Conservation (phyloP, 148 eudicot species). For the Rhododendron ovatum region DNA sequence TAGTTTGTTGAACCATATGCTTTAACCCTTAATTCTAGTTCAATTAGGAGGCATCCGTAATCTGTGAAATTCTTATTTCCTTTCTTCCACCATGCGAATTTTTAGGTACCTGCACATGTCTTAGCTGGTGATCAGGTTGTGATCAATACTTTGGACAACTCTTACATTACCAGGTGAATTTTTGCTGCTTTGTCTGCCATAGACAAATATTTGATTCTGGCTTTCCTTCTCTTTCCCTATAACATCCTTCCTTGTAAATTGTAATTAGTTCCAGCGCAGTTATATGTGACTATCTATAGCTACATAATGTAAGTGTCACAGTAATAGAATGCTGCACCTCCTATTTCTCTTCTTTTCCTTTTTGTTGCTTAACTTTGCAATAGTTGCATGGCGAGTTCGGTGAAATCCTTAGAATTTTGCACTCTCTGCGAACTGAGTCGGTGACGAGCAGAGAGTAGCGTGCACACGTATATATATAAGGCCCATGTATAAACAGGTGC, state of each 20-base stretch:
- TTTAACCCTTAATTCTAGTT: neutral
- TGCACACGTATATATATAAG: neutral
- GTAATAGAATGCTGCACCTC: neutral
- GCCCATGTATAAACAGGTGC: neutral
- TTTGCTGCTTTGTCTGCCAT: neutral
- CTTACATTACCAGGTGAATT: slow-evolving; percentile 66
- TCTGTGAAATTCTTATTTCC: neutral
- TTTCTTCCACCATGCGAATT: neutral
- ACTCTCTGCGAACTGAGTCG: neutral
- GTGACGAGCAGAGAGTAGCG: neutral
- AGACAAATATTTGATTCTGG: neutral
- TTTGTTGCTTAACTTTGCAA: neutral
- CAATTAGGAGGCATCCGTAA: neutral
- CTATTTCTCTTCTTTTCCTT: neutral
- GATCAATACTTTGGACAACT: slow-evolving; percentile 59
- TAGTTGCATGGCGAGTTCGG: neutral
- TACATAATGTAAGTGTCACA: neutral
- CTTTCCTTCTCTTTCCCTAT: neutral
- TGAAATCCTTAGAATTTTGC: neutral
- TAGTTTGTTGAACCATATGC: neutral
- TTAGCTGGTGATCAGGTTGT: slow-evolving; percentile 57
- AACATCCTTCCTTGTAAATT: neutral
- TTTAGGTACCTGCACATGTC: slow-evolving; percentile 74
- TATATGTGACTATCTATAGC: neutral
- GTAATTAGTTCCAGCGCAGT: neutral